Evolutionary conservation across 1,139 yeast genomes (phyloP), one percentile per base, ranked within the genome.

Genomic region (Barnettozyma hawaiiensis): DNA sequence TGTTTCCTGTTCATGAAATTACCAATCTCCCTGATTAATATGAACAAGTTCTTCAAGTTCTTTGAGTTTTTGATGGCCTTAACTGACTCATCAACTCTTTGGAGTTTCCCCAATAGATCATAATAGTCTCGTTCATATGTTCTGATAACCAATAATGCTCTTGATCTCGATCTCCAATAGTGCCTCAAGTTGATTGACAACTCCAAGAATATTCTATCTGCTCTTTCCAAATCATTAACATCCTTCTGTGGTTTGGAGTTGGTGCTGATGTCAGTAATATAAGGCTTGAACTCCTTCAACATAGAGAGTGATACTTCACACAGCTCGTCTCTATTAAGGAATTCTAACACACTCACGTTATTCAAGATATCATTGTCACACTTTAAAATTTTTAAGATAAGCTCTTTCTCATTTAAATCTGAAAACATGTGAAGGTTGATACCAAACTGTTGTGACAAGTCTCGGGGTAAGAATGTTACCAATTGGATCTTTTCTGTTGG

Each of bases 1-100:
- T 81, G 82, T 56, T 85, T 89, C 57, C 86, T 95, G 61, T 92
- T 92, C 97, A 92, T 92, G 58, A 81, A 89, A 58, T 92, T 92
- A 19, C 97, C 98, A 47, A 92, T 81, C 16, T 84, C 82, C 50
- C 89, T 73, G 42, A 92, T 85, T 34, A 92, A 75, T 38, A 82
- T 83, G 45, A 92, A 68, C 9, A 90, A 75, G 46, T 76, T 74
- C 49, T 78, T 75, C 54, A 92, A 72, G 37, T 78, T 74, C n/a
- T 70, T 70, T 0, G 95, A 85, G 8, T 72, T 66, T 41, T 71
- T 67, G n/a, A 90, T 68, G 32, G 77, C 70, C 28, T 69, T 71
- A 41, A 80, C 71, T 0, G 95, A 95, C 35, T 70, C 73, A 53
- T 86, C 95, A 24, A 92, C 64, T 33, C 75, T 61, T 43, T 76